Evolutionary conservation across 345 rosid genomes (phyloP), one percentile per base, ranked within the genome.

Genomic region (Abelmoschus esculentus): DNA sequence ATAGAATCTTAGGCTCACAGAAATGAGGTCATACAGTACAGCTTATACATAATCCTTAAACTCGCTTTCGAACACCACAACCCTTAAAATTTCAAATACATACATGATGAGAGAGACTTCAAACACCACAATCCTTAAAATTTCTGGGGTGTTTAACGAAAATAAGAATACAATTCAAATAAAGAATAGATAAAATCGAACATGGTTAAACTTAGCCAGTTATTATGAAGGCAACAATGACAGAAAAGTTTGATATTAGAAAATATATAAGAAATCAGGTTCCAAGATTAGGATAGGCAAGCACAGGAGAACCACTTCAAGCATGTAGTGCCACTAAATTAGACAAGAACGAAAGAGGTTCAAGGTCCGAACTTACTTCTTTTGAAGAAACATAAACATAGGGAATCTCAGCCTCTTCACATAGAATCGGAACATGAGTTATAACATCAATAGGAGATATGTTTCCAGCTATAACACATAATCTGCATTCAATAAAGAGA

Each of bases 391-490:
- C 97, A 69, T 95, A 95, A 8, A 95, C 47, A 49, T 95, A 95
- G 26, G 99, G 92, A 79, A 95, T 83, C 11, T 83, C 93, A 49
- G 86, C 68, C 76, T 91, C 98, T 75, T 95, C 98, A 3, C 99
- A 91, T 22, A 22, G 26, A 22, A 22, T 22, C 26, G 26, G 26
- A 22, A 22, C 26, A 22, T 22, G 26, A 22, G 26, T 22, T 22
- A 22, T 22, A 22, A 22, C 26, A 22, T 22, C 26, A 22, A 22
- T 22, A 22, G 26, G 98, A 70, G 97, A 91, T 72, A 95, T 95
- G 83, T 95, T 95, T 67, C 96, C 99, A 55, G 97, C 99, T 50
- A 95, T 90, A 58, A 95, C 88, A 44, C 98, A 95, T 58, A 95
- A 61, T 69, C 99, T 95, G 84, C 84, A 79, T 3, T 31, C 14